These are phyloP conservation scores for Thelephora terrestris DNA, from an alignment of 1,284 basidiomycete species.

Conservation along the genomic window DNA sequence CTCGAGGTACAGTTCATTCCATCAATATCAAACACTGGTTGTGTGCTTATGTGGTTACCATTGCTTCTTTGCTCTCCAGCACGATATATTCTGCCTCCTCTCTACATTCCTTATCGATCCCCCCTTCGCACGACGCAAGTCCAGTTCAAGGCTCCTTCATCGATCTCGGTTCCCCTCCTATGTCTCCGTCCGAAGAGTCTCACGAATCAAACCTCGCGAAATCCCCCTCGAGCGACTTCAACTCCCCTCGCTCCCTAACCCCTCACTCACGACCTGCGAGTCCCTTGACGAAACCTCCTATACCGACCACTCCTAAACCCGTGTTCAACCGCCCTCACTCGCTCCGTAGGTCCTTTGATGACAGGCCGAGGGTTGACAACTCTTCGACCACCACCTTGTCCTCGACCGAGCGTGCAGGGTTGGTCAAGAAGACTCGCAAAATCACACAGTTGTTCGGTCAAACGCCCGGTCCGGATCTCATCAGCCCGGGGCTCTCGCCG, in stretches of 20 bases:
- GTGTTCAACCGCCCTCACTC: constrained; percentile 19
- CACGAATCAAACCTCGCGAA: not conserved
- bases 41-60: too few species aligned
- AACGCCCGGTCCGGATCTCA: constrained; percentile 30
- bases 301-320: constrained; percentile 28
- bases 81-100: not conserved
- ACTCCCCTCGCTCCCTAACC: constrained; percentile 10
- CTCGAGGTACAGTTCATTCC: not conserved
- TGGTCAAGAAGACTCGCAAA: constrained; percentile 65
- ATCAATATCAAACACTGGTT: too few species aligned
- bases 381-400: constrained; percentile 55
- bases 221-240: constrained; percentile 10
- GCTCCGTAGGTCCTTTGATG: constrained; percentile 4
- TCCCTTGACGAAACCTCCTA: constrained; percentile 26
- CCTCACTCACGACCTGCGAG: constrained; percentile 15
- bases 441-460: constrained; percentile 70
- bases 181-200: not conserved
- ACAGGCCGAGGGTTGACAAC: not conserved
- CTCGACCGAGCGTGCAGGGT: constrained; percentile 57
- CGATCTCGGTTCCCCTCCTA: not conserved
- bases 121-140: not conserved
- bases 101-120: not conserved
- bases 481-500: not conserved
- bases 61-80: not conserved
- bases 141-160: not conserved